A percentile compares a stretch with the other conserved stretches of the same genome.
Evolutionary conservation across 495 filamentous ascomycete genomes (phyloP).

Genomic region (Aspergillus olivimuriae): DNA sequence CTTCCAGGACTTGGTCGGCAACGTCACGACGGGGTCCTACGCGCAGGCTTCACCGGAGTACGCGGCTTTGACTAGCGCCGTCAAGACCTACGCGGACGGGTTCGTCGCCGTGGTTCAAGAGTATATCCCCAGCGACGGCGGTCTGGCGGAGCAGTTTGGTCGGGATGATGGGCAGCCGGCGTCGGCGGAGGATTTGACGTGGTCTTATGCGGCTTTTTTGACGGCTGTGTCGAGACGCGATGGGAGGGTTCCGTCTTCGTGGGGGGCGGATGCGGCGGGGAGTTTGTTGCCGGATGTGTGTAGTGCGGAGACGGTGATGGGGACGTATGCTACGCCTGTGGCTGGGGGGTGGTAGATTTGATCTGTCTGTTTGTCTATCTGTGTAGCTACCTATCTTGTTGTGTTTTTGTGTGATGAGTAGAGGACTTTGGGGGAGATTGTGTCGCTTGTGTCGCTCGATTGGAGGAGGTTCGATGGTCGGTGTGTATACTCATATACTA

Average conservation of each 20-base stretch:
- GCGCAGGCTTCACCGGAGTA: constrained; percentile 29
- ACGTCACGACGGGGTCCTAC: constrained; percentile 29
- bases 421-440: too few species aligned
- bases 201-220: constrained; percentile 62
- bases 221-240: constrained; percentile 42
- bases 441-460: too few species aligned
- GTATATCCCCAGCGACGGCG: constrained; percentile 47
- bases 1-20: constrained; percentile 35
- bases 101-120: constrained; percentile 40
- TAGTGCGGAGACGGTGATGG: constrained; percentile 3
- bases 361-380: too few species aligned
- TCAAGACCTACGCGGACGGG: constrained; percentile 44
- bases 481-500: too few species aligned
- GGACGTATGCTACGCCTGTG: constrained; percentile 10
- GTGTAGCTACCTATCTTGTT: too few species aligned
- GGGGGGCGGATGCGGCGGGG: constrained; percentile 37
- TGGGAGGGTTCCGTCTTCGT: constrained; percentile 42
- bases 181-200: constrained; percentile 57
- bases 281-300: constrained; percentile 34
- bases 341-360: constrained; percentile 9
- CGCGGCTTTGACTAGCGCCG: constrained; percentile 32
- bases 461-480: too few species aligned
- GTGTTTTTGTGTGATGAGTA: too few species aligned
- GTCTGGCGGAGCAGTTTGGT: constrained; percentile 55
- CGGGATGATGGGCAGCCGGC: constrained; percentile 43